Evolutionary conservation across 179 eudicot species (phyloP), one percentile per base, ranked within the genome.

Genomic region (Silene noctiflora): DNA sequence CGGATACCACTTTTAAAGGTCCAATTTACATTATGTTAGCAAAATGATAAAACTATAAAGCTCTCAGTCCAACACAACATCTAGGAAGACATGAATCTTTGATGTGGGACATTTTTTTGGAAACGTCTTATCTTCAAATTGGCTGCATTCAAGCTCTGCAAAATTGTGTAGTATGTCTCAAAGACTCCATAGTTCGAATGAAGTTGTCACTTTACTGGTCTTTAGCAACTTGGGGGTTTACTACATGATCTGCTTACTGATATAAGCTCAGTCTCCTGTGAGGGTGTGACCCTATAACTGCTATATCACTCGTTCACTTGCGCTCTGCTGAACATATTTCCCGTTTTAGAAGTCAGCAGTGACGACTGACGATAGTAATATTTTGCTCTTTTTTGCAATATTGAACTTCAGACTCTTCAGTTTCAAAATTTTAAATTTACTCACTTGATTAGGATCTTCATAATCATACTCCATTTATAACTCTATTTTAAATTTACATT

Each of bases 51-150:
- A 63, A 24, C 19, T 63, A 63, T 22, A 63, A 25, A 63, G 35
- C 35, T 63, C 67, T 63, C 33, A 11, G 31, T 63, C 67, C 33
- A 63, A 22, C 67, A 63, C 25, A 63, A 63, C 39, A 64, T 64
- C 35, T 64, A 12, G 27, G 14, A 25, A 64, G 35, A 14, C 19
- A 22, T 27, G 35, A 27, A 64, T 14, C 25, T 25, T 33, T 31
- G 68, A 13, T 29, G 73, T 70, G 60, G 25, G 20, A 35, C 22
- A 42, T 9, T 19, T 46, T 33, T 48, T 24, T 59, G 27, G 13
- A 68, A 69, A 69, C 2, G 22, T 6, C 31, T 21, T 20, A 63
- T 9, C 5, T 67, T 67, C 48, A 67, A 29, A 67, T 67, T 21
- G 73, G 19, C 5, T 44, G 19, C 59, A 17, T 44, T 20, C 31